phyloP scores from a whole-genome alignment of 441 rosid genomes.

The Populus trichocarpa region DNA sequence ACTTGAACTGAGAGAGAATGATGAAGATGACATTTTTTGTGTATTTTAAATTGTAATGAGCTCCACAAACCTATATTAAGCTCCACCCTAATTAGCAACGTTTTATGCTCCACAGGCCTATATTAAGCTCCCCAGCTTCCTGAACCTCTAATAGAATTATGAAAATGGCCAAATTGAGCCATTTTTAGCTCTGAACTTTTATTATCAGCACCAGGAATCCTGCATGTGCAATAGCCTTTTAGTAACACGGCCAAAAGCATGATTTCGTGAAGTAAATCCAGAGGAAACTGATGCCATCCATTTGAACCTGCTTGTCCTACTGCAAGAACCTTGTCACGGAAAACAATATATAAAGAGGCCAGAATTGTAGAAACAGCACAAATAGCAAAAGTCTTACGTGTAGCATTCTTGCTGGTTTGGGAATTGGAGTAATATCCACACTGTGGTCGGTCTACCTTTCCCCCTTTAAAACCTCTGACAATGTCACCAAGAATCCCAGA shows the following conservation, averaged over 20 bases:
- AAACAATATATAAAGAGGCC: too few species aligned
- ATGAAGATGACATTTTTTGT: background rate
- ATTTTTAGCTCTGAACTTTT: background rate
- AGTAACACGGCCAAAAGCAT: too few species aligned
- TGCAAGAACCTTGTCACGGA: too few species aligned
- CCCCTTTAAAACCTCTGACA: slow-evolving; percentile 47
- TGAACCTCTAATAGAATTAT: slow-evolving; percentile 1
- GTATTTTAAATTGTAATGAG: background rate
- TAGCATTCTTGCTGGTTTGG: slow-evolving; percentile 1
- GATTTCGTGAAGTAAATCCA: too few species aligned
- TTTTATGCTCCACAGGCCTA: slow-evolving; percentile 32
- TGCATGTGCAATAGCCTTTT: too few species aligned
- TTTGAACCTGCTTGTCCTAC: too few species aligned
- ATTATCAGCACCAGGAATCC: background rate
- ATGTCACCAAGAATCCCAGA: slow-evolving; percentile 50
- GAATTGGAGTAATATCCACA: slow-evolving; percentile 14
- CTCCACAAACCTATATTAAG: background rate
- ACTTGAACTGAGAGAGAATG: slow-evolving; percentile 2
- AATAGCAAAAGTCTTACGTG: too few species aligned
- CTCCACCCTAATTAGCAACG: background rate
- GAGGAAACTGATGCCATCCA: too few species aligned
- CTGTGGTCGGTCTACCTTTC: slow-evolving; percentile 24
- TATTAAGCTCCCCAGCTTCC: slow-evolving; percentile 41
- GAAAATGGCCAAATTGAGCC: background rate
- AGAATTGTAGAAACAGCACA: too few species aligned